Percentiles rank a stretch among this genome's conserved stretches.
phyloP scores from a whole-genome alignment of 108 stramenopile species.

The Parmales sp. region DNA sequence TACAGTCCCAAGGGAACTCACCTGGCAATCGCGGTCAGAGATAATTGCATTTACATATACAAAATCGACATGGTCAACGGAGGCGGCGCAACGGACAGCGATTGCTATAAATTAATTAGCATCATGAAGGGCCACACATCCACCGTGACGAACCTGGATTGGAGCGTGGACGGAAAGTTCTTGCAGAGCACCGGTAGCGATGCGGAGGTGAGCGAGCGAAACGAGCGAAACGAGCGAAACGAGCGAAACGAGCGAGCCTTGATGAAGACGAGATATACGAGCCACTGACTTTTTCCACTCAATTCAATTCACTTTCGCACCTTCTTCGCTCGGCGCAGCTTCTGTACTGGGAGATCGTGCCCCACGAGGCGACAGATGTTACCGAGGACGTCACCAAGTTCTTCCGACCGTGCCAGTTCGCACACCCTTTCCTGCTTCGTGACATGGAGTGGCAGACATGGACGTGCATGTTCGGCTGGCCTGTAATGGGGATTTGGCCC shows the following conservation, averaged over 20 bases:
- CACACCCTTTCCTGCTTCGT: neutral
- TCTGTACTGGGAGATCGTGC: conserved; percentile 2
- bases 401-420: conserved; percentile 7
- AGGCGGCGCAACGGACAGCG: neutral
- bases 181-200: neutral
- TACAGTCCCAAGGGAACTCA: neutral
- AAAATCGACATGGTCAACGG: neutral
- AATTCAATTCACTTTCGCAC: too few relatives aligned
- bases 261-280: too few relatives aligned
- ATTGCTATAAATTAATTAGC: conserved; percentile 1
- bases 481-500: conserved; percentile 5
- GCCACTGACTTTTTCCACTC: too few relatives aligned
- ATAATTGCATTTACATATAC: conserved; percentile 5
- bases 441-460: neutral
- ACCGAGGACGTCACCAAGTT: neutral
- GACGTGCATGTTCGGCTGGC: conserved; percentile 11
- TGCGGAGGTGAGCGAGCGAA: too few relatives aligned
- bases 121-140: conserved; percentile 1
- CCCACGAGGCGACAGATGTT: too few relatives aligned
- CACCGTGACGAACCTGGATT: conserved; percentile 10
- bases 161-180: neutral
- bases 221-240: too few relatives aligned
- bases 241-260: too few relatives aligned
- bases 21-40: conserved; percentile 4
- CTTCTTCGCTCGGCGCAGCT: too few relatives aligned